phyloP scores from a whole-genome alignment of 2,329 filamentous ascomycete genomes.

The Verticillium isaacii region DNA sequence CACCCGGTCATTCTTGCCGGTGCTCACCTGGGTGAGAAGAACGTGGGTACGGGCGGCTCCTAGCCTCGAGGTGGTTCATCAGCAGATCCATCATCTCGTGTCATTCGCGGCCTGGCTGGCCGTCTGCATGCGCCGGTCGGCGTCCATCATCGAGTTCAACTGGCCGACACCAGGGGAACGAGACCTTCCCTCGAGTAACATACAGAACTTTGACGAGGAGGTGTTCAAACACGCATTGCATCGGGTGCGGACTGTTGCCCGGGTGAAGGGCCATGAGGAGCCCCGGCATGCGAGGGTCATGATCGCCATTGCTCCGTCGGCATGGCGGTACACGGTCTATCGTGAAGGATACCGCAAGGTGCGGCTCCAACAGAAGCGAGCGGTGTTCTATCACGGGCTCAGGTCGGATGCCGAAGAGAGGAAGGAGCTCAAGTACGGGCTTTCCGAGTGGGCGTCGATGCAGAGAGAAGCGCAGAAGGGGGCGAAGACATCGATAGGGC shows the following conservation, averaged over 20 bases:
- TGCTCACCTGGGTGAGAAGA: constrained; percentile 13
- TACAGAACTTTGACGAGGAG: not conserved
- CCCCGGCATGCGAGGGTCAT: constrained; percentile 21
- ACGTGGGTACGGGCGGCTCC: constrained; percentile 1
- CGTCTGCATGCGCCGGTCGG: constrained; percentile 18
- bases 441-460: constrained; percentile 13
- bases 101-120: constrained; percentile 24
- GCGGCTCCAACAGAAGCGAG: constrained; percentile 14
- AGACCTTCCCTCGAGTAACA: constrained; percentile 8
- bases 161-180: constrained; percentile 24
- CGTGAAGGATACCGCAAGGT: constrained; percentile 17
- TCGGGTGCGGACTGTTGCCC: not conserved
- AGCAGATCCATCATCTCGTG: constrained; percentile 22
- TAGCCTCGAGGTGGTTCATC: constrained; percentile 11
- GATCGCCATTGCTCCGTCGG: constrained; percentile 21
- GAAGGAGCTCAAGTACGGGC: constrained; percentile 7
- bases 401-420: constrained; percentile 16
- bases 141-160: constrained; percentile 15
- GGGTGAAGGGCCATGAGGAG: too few relatives aligned
- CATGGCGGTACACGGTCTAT: constrained; percentile 14
- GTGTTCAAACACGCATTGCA: not conserved
- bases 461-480: not conserved
- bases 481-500: not conserved
- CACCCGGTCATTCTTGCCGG: constrained; percentile 18
- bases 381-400: constrained; percentile 23